Conservation (phyloP, 139 green algal species). For the Volvox reticuliferus region DNA sequence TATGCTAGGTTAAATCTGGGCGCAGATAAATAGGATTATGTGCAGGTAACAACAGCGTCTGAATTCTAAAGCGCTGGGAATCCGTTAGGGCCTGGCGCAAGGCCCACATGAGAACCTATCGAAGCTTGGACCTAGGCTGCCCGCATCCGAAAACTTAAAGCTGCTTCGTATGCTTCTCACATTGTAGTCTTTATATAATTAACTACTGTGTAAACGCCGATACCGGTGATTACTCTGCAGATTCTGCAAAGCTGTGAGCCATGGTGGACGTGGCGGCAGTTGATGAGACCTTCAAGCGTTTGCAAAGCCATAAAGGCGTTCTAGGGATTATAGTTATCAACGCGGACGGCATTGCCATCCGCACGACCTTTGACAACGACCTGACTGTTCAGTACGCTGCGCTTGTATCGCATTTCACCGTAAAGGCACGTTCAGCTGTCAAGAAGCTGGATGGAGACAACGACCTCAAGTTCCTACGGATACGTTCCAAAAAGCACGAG, state of each 20-base stretch:
- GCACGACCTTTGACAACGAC: slow-evolving; percentile 88
- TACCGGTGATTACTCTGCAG: no score
- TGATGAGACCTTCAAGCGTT: slow-evolving; percentile 84
- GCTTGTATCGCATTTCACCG: slow-evolving; percentile 78
- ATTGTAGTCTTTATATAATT: no score
- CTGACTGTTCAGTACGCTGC: slow-evolving; percentile 79
- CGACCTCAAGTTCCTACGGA: slow-evolving; percentile 88
- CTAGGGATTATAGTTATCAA: slow-evolving; percentile 89
- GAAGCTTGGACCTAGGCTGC: no score
- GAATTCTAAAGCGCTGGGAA: no score
- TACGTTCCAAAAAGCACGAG: slow-evolving; percentile 89
- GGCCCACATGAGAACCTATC: no score
- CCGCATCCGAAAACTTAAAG: no score
- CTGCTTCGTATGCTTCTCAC: no score
- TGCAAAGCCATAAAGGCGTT: slow-evolving; percentile 66
- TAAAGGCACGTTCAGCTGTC: slow-evolving; percentile 82
- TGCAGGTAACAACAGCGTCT: no score
- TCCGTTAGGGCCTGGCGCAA: no score
- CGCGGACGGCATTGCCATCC: slow-evolving; percentile 88
- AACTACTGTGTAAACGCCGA: no score
- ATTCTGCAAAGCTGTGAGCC: background rate
- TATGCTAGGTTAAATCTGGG: no score
- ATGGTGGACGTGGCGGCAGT: slow-evolving; percentile 82
- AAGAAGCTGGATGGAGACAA: slow-evolving; percentile 86
- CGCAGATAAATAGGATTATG: no score